A percentile compares a stretch with the other conserved stretches of the same genome.
Evolutionary conservation across 495 filamentous ascomycete genomes (phyloP).

Genomic region (Aspergillus coremiiformis): DNA sequence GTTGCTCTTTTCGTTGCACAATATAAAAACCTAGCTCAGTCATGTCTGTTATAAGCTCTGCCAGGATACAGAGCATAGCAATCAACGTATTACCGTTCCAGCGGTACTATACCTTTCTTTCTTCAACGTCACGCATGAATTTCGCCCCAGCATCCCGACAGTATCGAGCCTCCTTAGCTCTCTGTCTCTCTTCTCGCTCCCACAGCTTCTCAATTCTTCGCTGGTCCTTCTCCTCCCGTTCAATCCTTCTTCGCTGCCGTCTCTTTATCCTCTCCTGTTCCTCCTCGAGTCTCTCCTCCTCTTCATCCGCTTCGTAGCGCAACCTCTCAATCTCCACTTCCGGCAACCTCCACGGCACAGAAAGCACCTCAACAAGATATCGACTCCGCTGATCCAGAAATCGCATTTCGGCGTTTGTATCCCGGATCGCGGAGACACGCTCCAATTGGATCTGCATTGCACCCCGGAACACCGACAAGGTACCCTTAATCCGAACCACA

Average conservation of each 20-base stretch:
- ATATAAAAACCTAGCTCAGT: neutral
- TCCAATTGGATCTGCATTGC: conserved; percentile 62
- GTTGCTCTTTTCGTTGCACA: neutral
- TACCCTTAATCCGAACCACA: conserved; percentile 73
- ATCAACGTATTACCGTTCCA: neutral
- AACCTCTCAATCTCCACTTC: conserved; percentile 48
- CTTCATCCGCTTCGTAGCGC: conserved; percentile 40
- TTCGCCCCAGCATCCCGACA: conserved; percentile 29
- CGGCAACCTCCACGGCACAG: conserved; percentile 58
- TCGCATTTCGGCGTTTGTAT: conserved; percentile 67
- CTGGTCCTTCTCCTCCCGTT: conserved; percentile 31
- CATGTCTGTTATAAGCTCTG: neutral
- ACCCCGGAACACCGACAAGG: conserved; percentile 53
- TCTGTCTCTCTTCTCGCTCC: conserved; percentile 33
- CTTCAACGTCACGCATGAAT: conserved; percentile 26
- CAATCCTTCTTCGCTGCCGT: conserved; percentile 27
- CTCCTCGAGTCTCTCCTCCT: conserved; percentile 33
- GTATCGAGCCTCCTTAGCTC: conserved; percentile 29
- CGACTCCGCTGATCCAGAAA: conserved; percentile 63
- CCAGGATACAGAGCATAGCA: neutral
- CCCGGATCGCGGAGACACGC: conserved; percentile 48
- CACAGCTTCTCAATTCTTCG: conserved; percentile 29
- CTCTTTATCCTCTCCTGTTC: conserved; percentile 32
- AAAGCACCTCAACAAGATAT: conserved; percentile 59
- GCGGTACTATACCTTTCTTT: neutral